phyloP scores from a whole-genome alignment of 2,329 filamentous ascomycete genomes.

The Epichloe typhina region DNA sequence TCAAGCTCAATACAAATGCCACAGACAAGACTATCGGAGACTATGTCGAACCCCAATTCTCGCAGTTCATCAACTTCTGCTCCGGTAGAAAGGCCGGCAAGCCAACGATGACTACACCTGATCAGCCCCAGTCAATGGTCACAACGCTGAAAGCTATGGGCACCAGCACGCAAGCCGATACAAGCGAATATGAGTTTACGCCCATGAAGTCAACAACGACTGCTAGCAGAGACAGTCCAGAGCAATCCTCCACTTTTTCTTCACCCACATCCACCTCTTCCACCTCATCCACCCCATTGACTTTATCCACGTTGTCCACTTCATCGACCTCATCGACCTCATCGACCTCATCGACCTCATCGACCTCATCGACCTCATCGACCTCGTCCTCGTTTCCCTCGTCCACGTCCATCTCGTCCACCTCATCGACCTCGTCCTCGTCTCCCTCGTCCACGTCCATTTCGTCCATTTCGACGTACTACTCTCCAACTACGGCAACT shows the following conservation, averaged over 20 bases:
- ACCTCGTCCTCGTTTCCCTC: too few relatives aligned
- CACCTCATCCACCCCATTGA: neutral
- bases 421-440: neutral
- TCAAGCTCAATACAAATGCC: conserved; percentile 15
- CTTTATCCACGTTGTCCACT: neutral
- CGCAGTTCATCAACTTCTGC: conserved; percentile 36
- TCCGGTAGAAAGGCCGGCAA: conserved; percentile 10
- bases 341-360: accelerated
- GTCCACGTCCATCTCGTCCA: neutral
- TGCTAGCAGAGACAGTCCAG: neutral
- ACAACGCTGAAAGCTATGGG: conserved; percentile 10
- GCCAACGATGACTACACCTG: conserved; percentile 6
- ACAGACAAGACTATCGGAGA: conserved; percentile 16
- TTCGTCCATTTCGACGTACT: neutral
- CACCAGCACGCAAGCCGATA: conserved; percentile 15
- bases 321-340: neutral
- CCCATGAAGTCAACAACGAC: conserved; percentile 4
- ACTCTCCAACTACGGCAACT: neutral
- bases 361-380: accelerated
- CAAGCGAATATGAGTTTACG: conserved; percentile 12
- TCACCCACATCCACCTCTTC: neutral
- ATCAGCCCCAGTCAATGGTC: conserved; percentile 13
- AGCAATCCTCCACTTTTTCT: neutral
- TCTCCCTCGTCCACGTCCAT: neutral
- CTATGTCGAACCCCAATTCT: conserved; percentile 26